Base-by-base conservation (phyloP, 176 grass and related monocot genomes). In the Musa schizocarpa region DNA sequence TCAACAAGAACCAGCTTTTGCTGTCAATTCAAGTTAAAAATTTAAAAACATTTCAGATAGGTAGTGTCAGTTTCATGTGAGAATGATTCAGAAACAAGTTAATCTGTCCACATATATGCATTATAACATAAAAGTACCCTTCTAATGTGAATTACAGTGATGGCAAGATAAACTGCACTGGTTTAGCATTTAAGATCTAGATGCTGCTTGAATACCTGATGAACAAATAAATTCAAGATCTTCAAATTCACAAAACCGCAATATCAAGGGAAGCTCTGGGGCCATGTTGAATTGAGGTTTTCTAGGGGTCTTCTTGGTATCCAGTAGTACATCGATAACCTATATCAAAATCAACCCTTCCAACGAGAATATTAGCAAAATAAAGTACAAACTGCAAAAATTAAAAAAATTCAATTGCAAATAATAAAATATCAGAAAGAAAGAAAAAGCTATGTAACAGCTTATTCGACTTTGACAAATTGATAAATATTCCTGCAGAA, bases 221-320 rank as follows among this genome's bases (percentile, higher is more conserved):
- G 90, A 97, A 84, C 90, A 93, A 77, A 81, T 83, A 85, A 97
- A 89, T 49, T 57, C 81, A 16, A 83, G 78, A 55, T 85, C 54
- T 81, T 91, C 82, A 78, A 97, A 97, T 59, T 89, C 82, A 79
- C 94, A 97, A 54, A 78, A 85, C 73, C 52, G 78, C 56, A 97
- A 74, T 82, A 93, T 87, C 82, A 97, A 79, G 21, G 94, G 94
- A 78, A 90, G 72, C 75, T 97, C 94, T 55, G 83, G 68, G 68
- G 94, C 90, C 94, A 97, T 93, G 67, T 86, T 91, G 77, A 93
- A 97, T 63, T 97, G 90, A 91, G 94, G 94, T 80, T 97, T 97
- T 82, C 84, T 97, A 54, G 75, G 76, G 58, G 77, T 85, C 77
- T 79, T 88, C 13, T 56, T 78, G 29, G 83, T 93, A 72, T 97